phyloP scores from a whole-genome alignment of 768 basidiomycete genomes.

The Pleurotus sapidus region DNA sequence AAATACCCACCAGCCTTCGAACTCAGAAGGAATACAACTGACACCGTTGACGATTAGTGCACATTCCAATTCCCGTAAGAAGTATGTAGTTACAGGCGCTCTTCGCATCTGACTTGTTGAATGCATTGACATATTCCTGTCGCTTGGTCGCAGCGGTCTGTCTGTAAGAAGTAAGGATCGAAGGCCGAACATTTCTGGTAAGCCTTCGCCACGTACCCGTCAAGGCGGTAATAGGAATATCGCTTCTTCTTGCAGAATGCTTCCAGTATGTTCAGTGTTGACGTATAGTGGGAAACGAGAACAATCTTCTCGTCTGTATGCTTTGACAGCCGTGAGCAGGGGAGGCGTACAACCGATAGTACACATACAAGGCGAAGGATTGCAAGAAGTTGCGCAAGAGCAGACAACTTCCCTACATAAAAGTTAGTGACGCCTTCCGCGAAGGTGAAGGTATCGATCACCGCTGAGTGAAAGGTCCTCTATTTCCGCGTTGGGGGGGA shows the following conservation, averaged over 20 bases:
- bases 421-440: slow-evolving; percentile 1
- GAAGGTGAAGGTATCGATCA: slow-evolving; percentile 26
- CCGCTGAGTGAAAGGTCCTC: slow-evolving; percentile 83
- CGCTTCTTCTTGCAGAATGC: slow-evolving; percentile 72
- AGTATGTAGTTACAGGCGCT: slow-evolving; percentile 56
- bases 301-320: slow-evolving; percentile 92
- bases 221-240: slow-evolving; percentile 82
- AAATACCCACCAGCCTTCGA: slow-evolving; percentile 73
- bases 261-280: slow-evolving; percentile 90
- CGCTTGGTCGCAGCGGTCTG: slow-evolving; percentile 74
- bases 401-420: slow-evolving; percentile 67
- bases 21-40: slow-evolving; percentile 89
- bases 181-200: not conserved
- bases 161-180: slow-evolving; percentile 30
- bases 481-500: slow-evolving; percentile 57
- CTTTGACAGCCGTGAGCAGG: slow-evolving; percentile 28
- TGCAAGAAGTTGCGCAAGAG: slow-evolving; percentile 62
- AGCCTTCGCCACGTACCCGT: slow-evolving; percentile 57
- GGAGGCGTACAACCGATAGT: not conserved
- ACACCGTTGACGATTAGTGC: not conserved
- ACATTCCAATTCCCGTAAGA: not conserved
- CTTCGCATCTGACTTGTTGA: slow-evolving; percentile 76
- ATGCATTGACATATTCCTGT: slow-evolving; percentile 83
- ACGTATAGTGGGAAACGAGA: slow-evolving; percentile 94
- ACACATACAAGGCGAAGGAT: slow-evolving; percentile 51